Evolutionary conservation across 225 moss, liverwort and hornwort species (phyloP).

Genomic region (Pseudoscleropodium purum): DNA sequence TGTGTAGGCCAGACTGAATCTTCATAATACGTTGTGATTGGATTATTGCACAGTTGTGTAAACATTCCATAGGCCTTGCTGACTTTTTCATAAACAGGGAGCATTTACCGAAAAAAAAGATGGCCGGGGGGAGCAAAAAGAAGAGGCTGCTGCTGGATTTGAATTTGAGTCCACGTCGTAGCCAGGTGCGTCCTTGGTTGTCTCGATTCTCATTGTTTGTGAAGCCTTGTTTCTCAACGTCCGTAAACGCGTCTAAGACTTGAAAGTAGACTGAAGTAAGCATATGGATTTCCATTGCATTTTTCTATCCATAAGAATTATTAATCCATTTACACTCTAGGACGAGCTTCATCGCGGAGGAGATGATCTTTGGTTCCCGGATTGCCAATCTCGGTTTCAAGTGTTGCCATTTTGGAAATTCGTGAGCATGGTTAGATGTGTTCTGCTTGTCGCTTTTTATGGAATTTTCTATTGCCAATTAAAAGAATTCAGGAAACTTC

Average conservation of each 20-base stretch:
- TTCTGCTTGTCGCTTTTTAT: neutral
- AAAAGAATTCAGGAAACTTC: neutral
- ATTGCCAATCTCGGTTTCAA: neutral
- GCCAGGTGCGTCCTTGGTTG: neutral
- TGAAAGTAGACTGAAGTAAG: neutral
- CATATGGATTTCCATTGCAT: neutral
- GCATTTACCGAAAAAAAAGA: neutral
- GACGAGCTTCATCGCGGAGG: no score
- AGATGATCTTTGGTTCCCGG: no score
- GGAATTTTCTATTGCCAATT: no score
- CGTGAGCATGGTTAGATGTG: neutral
- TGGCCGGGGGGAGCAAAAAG: neutral
- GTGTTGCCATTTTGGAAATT: no score
- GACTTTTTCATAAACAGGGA: neutral
- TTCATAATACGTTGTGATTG: neutral
- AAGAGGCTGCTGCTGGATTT: no score
- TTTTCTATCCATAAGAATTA: neutral
- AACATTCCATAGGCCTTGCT: neutral
- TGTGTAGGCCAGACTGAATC: no score
- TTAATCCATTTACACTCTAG: no score
- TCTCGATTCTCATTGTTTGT: neutral
- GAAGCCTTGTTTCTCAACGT: neutral
- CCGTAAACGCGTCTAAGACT: fast-evolving
- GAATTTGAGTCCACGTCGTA: no score
- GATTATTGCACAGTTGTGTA: neutral